Conservation (phyloP, 305 asterid species). For the Nicotiana rustica region DNA sequence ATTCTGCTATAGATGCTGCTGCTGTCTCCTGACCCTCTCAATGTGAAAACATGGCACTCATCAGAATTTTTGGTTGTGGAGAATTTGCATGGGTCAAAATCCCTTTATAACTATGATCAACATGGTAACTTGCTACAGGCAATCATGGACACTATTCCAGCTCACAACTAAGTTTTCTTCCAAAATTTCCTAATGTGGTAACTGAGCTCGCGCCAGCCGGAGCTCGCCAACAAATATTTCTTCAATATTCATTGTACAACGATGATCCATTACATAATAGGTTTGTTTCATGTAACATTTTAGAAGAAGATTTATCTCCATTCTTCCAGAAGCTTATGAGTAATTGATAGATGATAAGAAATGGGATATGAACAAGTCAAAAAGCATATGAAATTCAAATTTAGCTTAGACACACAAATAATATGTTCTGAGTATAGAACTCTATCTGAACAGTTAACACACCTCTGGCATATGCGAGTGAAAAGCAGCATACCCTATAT, state of each 20-base stretch:
- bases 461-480: conserved; percentile 78
- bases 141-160: conserved; percentile 6
- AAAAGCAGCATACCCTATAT: conserved; percentile 77
- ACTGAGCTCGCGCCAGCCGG: background rate
- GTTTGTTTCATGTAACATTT: background rate
- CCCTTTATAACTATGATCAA: background rate
- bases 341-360: background rate
- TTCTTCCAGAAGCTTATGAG: background rate
- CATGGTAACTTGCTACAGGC: background rate
- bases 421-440: background rate
- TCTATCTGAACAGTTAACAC: conserved; percentile 27
- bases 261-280: background rate
- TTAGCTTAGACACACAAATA: background rate
- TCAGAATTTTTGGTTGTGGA: background rate
- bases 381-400: conserved; percentile 22
- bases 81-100: background rate
- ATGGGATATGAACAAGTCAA: conserved; percentile 19
- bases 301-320: background rate
- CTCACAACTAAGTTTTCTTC: background rate
- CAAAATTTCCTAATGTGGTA: background rate
- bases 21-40: background rate
- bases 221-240: background rate
- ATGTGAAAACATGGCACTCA: conserved; percentile 18
- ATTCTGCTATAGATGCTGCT: background rate
- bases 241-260: background rate